These are phyloP conservation scores for Sphagnum contortum DNA, from an alignment of 225 moss, liverwort and hornwort genomes.

Conservation along the genomic window DNA sequence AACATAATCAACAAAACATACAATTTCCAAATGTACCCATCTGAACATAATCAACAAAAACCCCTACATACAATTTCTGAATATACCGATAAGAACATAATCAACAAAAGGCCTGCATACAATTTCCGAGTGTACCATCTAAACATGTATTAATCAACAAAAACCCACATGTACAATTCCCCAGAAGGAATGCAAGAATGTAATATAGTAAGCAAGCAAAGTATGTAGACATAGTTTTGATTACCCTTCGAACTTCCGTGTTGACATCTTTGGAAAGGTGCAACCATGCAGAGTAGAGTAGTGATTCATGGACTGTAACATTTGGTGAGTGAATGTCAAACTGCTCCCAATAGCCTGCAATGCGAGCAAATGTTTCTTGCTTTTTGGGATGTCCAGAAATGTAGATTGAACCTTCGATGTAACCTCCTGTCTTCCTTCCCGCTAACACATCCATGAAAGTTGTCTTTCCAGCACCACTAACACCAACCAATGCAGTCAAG, in stretches of 20 bases:
- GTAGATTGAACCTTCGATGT: slow-evolving; percentile 59
- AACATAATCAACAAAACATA: too few relatives aligned
- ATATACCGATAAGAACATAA: too few relatives aligned
- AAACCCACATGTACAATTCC: too few relatives aligned
- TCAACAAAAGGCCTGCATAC: too few relatives aligned
- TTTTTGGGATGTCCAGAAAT: slow-evolving; percentile 57
- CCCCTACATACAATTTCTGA: too few relatives aligned
- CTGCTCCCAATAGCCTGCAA: slow-evolving; percentile 77
- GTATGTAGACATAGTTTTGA: too few relatives aligned
- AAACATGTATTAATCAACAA: too few relatives aligned
- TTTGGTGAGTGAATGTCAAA: slow-evolving; percentile 78
- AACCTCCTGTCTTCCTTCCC: slow-evolving; percentile 55
- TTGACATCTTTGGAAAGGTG: slow-evolving; percentile 45
- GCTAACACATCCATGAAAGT: slow-evolving; percentile 58
- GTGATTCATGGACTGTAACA: slow-evolving; percentile 63
- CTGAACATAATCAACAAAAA: too few relatives aligned
- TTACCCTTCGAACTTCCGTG: slow-evolving; percentile 35
- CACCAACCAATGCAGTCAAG: slow-evolving; percentile 41
- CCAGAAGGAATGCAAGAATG: too few relatives aligned
- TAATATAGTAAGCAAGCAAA: too few relatives aligned
- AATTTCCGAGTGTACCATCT: too few relatives aligned
- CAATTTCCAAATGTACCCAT: too few relatives aligned
- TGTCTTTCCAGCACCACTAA: slow-evolving; percentile 51
- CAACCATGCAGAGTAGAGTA: slow-evolving; percentile 66
- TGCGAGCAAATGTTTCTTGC: slow-evolving; percentile 68